Evolutionary conservation across 2,329 filamentous ascomycete genomes (phyloP), one percentile per base, ranked within the genome.

Genomic region (Fusarium sp.): DNA sequence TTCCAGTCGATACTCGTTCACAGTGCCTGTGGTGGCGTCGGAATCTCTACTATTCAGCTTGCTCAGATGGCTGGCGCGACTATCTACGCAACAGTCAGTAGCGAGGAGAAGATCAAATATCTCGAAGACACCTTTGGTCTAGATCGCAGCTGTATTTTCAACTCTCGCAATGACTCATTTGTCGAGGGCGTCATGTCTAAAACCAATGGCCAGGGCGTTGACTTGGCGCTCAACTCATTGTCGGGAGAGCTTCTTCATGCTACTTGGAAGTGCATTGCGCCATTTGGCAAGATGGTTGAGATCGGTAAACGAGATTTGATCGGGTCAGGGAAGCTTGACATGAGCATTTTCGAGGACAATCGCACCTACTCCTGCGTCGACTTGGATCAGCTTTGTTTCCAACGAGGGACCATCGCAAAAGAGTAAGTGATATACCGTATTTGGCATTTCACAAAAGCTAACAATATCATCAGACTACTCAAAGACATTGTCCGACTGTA

Each of bases 271-370:
- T 56, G 53, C 7, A 52, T 56, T 7, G 46, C 53, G 5, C 28
- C 28, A 22, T 56, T 56, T 4, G 53, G 53, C 13, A 35, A 32
- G n/a, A 52, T 56, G 46, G 37, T 56, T 17, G 53, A 52, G 17
- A 52, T 56, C 4, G 46, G 53, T 6, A 56, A 56, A 10, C n/a
- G 53, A 22, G 53, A 52, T 14, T 22, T 56, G n/a, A 52, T 56
- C 6, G 53, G 53, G 6, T 35, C 28, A 22, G 53, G 46, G 5
- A 56, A 52, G 19, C 53, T 56, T 7, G 46, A 56, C 8, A 56
- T 56, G 46, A 9, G 14, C 4, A 19, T 51, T 9, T 56, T 56
- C 11, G n/a, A 52, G n/a, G 53, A 52, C 3, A 56, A 52, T 15
- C 46, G 53, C 4, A 56, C 35, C 15, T 56, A 56, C 37, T 41